Evolutionary conservation across 495 filamentous ascomycete genomes (phyloP).

Genomic region (Immersiella caudata): DNA sequence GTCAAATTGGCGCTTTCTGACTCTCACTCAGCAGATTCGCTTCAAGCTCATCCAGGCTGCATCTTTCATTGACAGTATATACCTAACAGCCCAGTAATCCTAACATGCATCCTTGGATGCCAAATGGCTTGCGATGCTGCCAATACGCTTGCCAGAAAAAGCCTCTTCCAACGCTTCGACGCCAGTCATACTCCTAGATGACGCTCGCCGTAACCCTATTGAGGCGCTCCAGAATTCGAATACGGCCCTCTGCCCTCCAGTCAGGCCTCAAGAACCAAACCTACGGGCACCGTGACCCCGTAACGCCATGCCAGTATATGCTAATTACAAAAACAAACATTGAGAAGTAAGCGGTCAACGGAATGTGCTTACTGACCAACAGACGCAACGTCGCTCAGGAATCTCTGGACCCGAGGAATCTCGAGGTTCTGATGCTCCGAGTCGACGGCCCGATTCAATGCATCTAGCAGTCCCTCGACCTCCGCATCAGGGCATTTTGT

Average conservation of each 20-base stretch:
- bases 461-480: conserved; percentile 66
- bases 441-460: conserved; percentile 69
- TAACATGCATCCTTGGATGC: background rate
- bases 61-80: background rate
- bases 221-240: background rate
- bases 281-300: background rate
- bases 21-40: background rate
- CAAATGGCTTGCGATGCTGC: background rate
- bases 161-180: background rate
- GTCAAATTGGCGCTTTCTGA: background rate
- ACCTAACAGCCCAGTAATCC: background rate
- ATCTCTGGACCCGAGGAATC: conserved; percentile 68
- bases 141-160: background rate
- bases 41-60: background rate
- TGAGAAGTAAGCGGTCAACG: background rate
- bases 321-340: background rate
- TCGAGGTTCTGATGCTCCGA: conserved; percentile 72
- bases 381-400: conserved; percentile 69
- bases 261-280: background rate
- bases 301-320: conserved; percentile 16
- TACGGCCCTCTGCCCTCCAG: background rate
- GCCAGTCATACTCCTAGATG: background rate
- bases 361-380: conserved; percentile 35
- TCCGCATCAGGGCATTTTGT: conserved; percentile 63
- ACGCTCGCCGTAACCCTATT: no score